phyloP scores from a whole-genome alignment of 495 filamentous ascomycete genomes.

The Baudoinia panamericana region DNA sequence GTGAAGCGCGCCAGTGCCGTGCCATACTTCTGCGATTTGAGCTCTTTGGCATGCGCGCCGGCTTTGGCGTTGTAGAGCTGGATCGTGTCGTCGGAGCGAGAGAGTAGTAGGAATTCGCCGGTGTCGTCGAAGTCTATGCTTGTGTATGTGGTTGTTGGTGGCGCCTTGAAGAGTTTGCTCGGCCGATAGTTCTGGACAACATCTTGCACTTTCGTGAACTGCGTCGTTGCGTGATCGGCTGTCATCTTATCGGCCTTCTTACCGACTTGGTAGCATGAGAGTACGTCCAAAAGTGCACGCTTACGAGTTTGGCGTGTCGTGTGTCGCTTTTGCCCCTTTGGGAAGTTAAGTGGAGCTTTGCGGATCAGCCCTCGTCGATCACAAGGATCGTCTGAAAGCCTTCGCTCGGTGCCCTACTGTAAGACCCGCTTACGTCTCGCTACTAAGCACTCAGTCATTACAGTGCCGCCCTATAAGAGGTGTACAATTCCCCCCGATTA shows the following conservation, averaged over 20 bases:
- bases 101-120: conserved; percentile 75
- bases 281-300: no score
- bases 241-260: conserved; percentile 5
- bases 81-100: conserved; percentile 82
- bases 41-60: conserved; percentile 69
- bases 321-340: no score
- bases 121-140: conserved; percentile 94
- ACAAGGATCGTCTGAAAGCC: no score
- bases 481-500: no score
- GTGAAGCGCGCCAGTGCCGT: conserved; percentile 89
- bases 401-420: no score
- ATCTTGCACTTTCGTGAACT: conserved; percentile 26
- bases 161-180: conserved; percentile 26
- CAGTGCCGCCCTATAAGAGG: no score
- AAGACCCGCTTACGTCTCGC: no score
- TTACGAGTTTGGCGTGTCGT: no score
- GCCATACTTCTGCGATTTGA: conserved; percentile 88
- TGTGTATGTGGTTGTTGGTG: conserved; percentile 39
- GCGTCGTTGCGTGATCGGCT: conserved; percentile 1
- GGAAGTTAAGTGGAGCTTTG: no score
- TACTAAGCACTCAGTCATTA: no score
- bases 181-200: conserved; percentile 28
- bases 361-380: no score
- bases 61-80: conserved; percentile 88
- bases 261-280: no score